Evolutionary conservation across 164 flowering plant genomes (phyloP), one percentile per base, ranked within the genome.

Genomic region (Houttuynia cordata): DNA sequence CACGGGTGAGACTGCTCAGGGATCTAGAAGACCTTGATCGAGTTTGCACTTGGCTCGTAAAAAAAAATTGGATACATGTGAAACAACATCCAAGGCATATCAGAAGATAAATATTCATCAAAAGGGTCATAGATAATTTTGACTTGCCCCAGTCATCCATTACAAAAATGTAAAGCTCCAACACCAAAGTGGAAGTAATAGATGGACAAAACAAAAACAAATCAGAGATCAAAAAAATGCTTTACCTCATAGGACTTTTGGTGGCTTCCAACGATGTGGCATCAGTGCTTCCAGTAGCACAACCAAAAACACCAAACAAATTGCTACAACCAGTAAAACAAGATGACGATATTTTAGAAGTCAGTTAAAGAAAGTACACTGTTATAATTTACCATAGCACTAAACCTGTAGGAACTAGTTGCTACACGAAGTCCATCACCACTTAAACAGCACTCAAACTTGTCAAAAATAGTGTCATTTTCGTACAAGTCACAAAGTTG

Each of bases 401-500:
- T 76, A 63, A 24, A 90, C 97, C 97, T 90, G 81, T 93, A 93
- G 60, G 98, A 93, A 50, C 98, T 97, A 19, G 97, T 90, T 15
- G 97, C 92, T 15, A 90, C 85, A 21, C 97, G 84, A 45, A 59
- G 78, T 40, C 97, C 96, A 78, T 93, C 96, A 50, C 97, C 96
- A 73, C 98, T 93, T 62, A 90, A 58, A 67, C 98, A 93, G 72
- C 98, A 93, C 75, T 93, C 98, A 56, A 93, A 93, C 75, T 93
- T 93, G 69, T 93, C 98, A 68, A 93, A 93, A 57, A 93, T 93
- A 1, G 97, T 87, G 76, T 93, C 98, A 78, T 93, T 93, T 74
- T 90, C 98, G 73, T 93, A 92, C 60, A 92, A 74, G 73, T 93
- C 97, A 69, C 96, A 87, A 8, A 93, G 85, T 97, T 93, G 84